Evolutionary conservation across 352 stramenopile genomes (phyloP), one percentile per base, ranked within the genome.

Genomic region (Pythium sukuiense): DNA sequence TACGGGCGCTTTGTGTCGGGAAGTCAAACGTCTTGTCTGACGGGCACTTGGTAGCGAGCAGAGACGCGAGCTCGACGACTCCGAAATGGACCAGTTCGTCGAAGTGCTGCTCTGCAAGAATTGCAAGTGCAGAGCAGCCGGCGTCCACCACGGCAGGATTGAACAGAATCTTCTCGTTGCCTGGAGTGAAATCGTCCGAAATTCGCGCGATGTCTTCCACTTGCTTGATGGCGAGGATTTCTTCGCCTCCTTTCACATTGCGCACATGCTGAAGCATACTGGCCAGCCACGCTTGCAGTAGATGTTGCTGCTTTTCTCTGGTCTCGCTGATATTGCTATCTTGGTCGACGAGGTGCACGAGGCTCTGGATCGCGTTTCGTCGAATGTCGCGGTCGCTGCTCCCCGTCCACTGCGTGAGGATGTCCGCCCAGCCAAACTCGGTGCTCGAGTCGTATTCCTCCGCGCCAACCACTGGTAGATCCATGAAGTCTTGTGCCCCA

Each of bases 391-490:
- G 72, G 24, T 87, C 66, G 24, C 74, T 50, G 37, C 77, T 92
- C n/a, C 74, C 71, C 13, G 76, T 85, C 87, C 87, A 95, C 35
- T 77, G 59, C 1, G 85, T 93, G 30, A 93, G 55, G 29, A 95
- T 91, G 54, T 95, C 87, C 29, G 90, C 76, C 87, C 87, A 95
- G 0, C 87, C 87, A 49, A 90, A 83, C 61, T 93, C 77, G 12
- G 80, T 91, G 43, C 60, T 86, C 24, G 79, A 69, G 45, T 95
- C 85, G 63, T 89, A 91, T 41, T 95, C 87, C 52, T 89, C 85
- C 33, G 83, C 85, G 9, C 83, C 85, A 13, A 89, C 61, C 3
- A 93, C 76, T 3, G 85, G 85, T 18, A 93, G 69, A 58, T 90
- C 85, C 27, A 75, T 88, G 37, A 93, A 53, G 58, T 93, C 85